Percentiles rank a stretch among this genome's conserved stretches.
Evolutionary conservation across 169 alveolate species (phyloP).

Genomic region (Plasmodium fragile): DNA sequence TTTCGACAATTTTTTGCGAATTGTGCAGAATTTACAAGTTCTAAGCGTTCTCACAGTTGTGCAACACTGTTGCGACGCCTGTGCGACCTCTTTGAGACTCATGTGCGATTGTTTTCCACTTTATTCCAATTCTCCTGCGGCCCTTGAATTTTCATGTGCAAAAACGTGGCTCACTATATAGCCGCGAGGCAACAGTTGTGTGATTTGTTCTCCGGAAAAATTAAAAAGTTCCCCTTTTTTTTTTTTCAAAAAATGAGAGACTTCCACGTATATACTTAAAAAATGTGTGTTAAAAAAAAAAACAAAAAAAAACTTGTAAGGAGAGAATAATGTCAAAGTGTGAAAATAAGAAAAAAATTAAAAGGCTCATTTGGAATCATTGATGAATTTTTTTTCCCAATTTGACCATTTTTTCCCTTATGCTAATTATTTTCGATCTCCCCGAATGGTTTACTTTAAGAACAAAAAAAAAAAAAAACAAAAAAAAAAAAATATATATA

Average conservation of each 20-base stretch:
- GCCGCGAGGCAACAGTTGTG: constrained; percentile 1
- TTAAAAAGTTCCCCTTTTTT: background rate
- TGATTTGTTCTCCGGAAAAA: background rate
- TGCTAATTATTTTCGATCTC: background rate
- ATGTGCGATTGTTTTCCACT: background rate
- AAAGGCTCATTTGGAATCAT: background rate
- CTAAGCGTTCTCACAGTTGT: background rate
- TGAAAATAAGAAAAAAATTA: background rate
- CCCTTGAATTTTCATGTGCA: background rate
- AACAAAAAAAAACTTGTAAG: background rate
- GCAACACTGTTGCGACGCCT: background rate
- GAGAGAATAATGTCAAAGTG: background rate
- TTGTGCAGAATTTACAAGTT: background rate
- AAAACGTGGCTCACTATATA: background rate
- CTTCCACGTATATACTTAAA: background rate
- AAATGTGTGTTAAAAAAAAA: background rate
- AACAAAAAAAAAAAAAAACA: background rate
- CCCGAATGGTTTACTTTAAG: background rate
- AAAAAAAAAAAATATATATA: background rate
- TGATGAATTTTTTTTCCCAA: background rate
- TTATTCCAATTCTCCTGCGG: background rate
- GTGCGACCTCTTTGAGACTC: background rate
- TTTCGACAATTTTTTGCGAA: background rate
- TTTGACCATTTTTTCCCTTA: background rate
- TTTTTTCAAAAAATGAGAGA: background rate